A percentile compares a stretch with the other conserved stretches of the same genome.
Evolutionary conservation across 73 alveolate genomes (phyloP).

Genomic region (Blepharisma stoltei): DNA sequence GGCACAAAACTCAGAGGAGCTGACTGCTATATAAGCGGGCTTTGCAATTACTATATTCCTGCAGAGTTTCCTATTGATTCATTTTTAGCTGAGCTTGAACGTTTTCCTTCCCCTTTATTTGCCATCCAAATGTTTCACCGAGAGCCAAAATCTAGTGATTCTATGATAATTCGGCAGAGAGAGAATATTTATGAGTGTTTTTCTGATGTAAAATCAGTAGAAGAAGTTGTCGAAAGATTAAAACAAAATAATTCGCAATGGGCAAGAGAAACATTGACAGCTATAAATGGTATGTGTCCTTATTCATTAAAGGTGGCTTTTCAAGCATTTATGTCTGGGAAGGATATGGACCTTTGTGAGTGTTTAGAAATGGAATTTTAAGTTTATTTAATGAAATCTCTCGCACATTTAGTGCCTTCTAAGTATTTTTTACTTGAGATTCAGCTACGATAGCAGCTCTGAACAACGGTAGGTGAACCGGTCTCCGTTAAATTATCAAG

Average conservation of each 20-base stretch:
- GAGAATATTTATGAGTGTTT: slow-evolving; percentile 36
- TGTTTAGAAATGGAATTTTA: slow-evolving; percentile 4
- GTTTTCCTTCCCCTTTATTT: slow-evolving; percentile 10
- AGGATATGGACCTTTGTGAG: slow-evolving; percentile 3
- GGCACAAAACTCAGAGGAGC: slow-evolving; percentile 88
- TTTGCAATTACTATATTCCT: slow-evolving; percentile 4
- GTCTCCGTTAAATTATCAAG: no score
- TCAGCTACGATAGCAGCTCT: no score
- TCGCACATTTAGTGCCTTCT: no score
- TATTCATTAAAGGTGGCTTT: slow-evolving; percentile 66
- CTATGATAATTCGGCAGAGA: background rate
- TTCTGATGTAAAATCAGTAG: slow-evolving; percentile 31
- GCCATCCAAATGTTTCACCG: slow-evolving; percentile 15
- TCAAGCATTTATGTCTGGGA: slow-evolving; percentile 77
- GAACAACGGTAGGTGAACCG: no score
- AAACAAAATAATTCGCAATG: background rate
- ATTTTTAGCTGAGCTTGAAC: slow-evolving; percentile 40
- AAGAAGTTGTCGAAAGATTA: slow-evolving; percentile 35
- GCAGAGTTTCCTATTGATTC: slow-evolving; percentile 36
- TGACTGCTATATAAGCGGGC: slow-evolving; percentile 60
- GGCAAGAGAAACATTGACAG: slow-evolving; percentile 35
- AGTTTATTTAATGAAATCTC: no score
- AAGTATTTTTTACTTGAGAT: no score
- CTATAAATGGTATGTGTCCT: slow-evolving; percentile 46
- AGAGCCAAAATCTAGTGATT: slow-evolving; percentile 33